Evolutionary conservation across 176 grass and related monocot genomes (phyloP).

Genomic region (Oryza glaberrima): DNA sequence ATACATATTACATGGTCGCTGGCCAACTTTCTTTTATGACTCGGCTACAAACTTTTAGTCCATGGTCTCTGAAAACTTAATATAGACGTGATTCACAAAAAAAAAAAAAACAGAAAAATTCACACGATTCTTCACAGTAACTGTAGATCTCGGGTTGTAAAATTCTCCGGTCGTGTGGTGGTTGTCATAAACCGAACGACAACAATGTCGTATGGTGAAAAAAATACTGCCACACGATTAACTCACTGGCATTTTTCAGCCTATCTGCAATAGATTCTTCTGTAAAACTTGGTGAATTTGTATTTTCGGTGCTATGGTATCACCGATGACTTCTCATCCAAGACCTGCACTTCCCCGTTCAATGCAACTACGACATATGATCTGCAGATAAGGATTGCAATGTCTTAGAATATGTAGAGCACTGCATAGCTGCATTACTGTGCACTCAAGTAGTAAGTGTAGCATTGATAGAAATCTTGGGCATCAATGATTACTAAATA

Average conservation of each 20-base stretch:
- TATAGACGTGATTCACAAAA: neutral
- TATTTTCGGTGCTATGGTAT: conserved; percentile 23
- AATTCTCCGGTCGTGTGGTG: neutral
- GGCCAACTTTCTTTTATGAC: neutral
- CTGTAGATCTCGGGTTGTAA: neutral
- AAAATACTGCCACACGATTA: neutral
- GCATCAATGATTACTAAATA: neutral
- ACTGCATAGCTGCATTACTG: neutral
- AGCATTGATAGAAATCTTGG: neutral
- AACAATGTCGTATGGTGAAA: neutral
- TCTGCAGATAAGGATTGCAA: conserved; percentile 45
- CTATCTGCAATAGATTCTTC: neutral
- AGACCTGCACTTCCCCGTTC: conserved; percentile 64
- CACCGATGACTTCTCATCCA: conserved; percentile 59
- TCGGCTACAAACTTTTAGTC: neutral
- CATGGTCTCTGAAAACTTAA: neutral
- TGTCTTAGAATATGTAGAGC: conserved; percentile 2
- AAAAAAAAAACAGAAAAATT: neutral
- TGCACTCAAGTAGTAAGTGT: neutral
- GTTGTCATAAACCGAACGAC: neutral
- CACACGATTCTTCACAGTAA: neutral
- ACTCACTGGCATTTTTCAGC: conserved; percentile 17
- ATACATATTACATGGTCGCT: neutral
- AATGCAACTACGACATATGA: conserved; percentile 65
- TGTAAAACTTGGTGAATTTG: neutral